Evolutionary conservation across 2,329 filamentous ascomycete species (phyloP).

Genomic region (Simplicillium aogashimaense): DNA sequence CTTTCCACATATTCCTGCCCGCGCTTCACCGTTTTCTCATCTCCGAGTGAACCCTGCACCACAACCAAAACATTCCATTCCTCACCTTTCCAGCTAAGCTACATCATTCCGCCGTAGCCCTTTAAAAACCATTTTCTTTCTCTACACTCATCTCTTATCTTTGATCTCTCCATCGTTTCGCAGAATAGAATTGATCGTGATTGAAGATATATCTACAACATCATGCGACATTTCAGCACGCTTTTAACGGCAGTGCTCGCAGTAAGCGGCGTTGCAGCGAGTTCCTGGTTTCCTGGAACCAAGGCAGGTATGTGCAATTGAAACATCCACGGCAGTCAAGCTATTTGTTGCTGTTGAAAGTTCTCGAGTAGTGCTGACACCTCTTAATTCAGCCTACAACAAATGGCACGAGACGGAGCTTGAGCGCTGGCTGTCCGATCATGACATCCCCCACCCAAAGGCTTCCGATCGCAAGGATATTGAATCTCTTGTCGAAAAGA

Average conservation of each 20-base stretch:
- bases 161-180: no score
- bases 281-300: conserved; percentile 66
- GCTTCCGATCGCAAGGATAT: conserved; percentile 89
- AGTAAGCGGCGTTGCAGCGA: conserved; percentile 53
- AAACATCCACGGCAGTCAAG: background rate
- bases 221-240: conserved; percentile 69
- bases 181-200: no score
- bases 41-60: no score
- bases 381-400: conserved; percentile 66
- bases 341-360: background rate
- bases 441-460: conserved; percentile 83
- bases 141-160: no score
- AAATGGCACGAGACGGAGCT: conserved; percentile 98
- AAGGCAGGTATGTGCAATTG: conserved; percentile 60
- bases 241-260: conserved; percentile 64
- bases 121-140: no score
- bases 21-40: no score
- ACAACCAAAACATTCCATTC: no score
- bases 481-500: conserved; percentile 78
- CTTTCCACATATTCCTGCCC: no score
- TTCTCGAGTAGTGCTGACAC: background rate
- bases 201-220: conserved; percentile 13
- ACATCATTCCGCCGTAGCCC: no score
- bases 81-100: no score
- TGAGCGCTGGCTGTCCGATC: conserved; percentile 90